These are phyloP conservation scores for Fomitopsis serialis DNA, from an alignment of 768 basidiomycete species.

Conservation along the genomic window DNA sequence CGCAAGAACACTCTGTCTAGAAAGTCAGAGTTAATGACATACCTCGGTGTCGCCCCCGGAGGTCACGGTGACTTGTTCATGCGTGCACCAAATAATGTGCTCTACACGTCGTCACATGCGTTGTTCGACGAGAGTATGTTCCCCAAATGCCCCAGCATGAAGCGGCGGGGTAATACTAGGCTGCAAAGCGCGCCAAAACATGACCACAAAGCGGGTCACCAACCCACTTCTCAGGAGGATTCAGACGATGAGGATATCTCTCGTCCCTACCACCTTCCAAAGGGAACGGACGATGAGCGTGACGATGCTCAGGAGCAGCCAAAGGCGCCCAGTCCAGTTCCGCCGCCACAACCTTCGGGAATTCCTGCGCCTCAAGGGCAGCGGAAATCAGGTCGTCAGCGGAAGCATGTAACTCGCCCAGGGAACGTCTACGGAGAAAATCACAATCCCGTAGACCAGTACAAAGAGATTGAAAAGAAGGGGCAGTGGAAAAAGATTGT, in stretches of 20 bases:
- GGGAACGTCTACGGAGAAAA: constrained; percentile 1
- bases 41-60: constrained; percentile 11
- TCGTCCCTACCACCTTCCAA: neutral
- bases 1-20: constrained; percentile 3
- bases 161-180: neutral
- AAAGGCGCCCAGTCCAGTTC: neutral
- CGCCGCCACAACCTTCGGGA: neutral
- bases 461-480: constrained; percentile 7
- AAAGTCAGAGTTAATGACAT: constrained; percentile 13
- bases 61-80: constrained; percentile 1
- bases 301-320: neutral
- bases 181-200: neutral
- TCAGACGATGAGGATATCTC: neutral
- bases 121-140: constrained; percentile 1
- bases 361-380: neutral
- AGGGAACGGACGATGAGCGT: too few relatives aligned
- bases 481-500: constrained; percentile 3
- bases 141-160: constrained; percentile 2
- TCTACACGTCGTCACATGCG: neutral
- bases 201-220: neutral
- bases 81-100: constrained; percentile 4
- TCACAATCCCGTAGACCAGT: neutral
- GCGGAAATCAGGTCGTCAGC: constrained; percentile 3
- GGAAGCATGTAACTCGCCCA: neutral
- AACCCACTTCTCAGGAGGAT: too few relatives aligned